Conservation (phyloP, 352 stramenopile genomes). For the Stramenopiles sp. region DNA sequence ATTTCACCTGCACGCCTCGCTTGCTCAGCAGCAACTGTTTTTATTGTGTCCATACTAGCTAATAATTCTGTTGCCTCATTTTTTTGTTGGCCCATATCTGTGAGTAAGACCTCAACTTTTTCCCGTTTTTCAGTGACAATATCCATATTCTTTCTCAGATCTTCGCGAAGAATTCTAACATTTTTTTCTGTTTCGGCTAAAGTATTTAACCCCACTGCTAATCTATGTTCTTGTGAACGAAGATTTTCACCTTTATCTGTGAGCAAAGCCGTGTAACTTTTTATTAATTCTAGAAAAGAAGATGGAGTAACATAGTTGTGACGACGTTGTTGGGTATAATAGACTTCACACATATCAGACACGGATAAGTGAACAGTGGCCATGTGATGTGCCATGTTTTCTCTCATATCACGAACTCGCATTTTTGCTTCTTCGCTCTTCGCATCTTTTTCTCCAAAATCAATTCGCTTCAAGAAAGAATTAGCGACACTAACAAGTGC, state of each 20-base stretch:
- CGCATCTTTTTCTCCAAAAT: too few species aligned
- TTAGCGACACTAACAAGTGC: slow-evolving; percentile 75
- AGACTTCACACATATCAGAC: slow-evolving; percentile 62
- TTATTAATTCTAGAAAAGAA: slow-evolving; percentile 85
- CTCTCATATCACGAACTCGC: too few species aligned
- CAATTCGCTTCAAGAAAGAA: slow-evolving; percentile 70
- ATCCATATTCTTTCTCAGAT: slow-evolving; percentile 69
- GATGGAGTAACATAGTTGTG: slow-evolving; percentile 97
- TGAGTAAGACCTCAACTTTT: slow-evolving; percentile 56
- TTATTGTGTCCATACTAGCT: slow-evolving; percentile 25
- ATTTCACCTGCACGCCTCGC: slow-evolving; percentile 55
- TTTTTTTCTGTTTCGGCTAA: slow-evolving; percentile 72
- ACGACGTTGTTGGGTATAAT: slow-evolving; percentile 60
- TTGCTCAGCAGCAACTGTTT: slow-evolving; percentile 24
- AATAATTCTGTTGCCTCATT: slow-evolving; percentile 75
- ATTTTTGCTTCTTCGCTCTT: slow-evolving; percentile 33
- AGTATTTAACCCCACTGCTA: slow-evolving; percentile 76
- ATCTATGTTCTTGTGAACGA: slow-evolving; percentile 63
- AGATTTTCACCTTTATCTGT: slow-evolving; percentile 67
- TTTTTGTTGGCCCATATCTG: slow-evolving; percentile 81
- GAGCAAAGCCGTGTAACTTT: slow-evolving; percentile 83
- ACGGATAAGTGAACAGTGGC: slow-evolving; percentile 82
- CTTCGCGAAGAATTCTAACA: slow-evolving; percentile 67
- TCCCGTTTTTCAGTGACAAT: slow-evolving; percentile 78
- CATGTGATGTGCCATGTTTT: slow-evolving; percentile 88